Evolutionary conservation across 139 green algal species (phyloP).

Genomic region (Closterium sp.): DNA sequence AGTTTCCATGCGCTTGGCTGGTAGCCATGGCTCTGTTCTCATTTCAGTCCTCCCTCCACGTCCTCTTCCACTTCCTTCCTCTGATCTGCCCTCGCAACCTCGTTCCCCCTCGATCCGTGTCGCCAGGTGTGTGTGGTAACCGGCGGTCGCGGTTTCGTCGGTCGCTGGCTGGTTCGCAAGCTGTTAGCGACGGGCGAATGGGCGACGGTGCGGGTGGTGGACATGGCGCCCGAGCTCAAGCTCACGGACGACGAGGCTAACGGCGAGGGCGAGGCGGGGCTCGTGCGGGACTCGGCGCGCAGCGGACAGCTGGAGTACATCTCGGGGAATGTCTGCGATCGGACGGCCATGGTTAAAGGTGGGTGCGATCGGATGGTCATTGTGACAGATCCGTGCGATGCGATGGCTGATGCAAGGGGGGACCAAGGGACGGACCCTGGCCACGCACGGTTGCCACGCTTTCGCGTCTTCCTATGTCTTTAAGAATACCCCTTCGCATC

Average conservation of each 20-base stretch:
- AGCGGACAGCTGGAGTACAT: slow-evolving; percentile 7
- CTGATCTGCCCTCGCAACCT: not conserved
- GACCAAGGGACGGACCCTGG: too few species aligned
- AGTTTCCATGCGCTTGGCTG: not conserved
- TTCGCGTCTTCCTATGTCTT: not conserved
- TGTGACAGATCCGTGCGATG: not conserved
- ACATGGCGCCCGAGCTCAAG: not conserved
- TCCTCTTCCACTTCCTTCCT: not conserved
- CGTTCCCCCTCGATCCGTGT: not conserved
- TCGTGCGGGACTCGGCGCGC: not conserved
- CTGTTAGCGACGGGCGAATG: slow-evolving; percentile 19
- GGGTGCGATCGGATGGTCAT: not conserved
- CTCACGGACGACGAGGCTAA: slow-evolving; percentile 14
- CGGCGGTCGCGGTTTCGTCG: slow-evolving; percentile 25
- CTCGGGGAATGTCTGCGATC: not conserved
- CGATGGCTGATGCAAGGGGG: too few species aligned
- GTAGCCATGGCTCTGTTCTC: not conserved
- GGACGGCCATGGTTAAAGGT: not conserved
- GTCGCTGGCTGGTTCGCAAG: slow-evolving; percentile 10
- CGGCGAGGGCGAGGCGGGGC: not conserved
- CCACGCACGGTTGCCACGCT: too few species aligned
- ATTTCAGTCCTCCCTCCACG: not conserved
- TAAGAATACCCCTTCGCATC: not conserved
- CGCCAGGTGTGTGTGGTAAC: slow-evolving; percentile 28
- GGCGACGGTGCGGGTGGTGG: slow-evolving; percentile 11